Percentiles rank a stretch among this genome's conserved stretches.
Conservation (phyloP, 2,329 filamentous ascomycete genomes). For the Venturiaceae sp. region DNA sequence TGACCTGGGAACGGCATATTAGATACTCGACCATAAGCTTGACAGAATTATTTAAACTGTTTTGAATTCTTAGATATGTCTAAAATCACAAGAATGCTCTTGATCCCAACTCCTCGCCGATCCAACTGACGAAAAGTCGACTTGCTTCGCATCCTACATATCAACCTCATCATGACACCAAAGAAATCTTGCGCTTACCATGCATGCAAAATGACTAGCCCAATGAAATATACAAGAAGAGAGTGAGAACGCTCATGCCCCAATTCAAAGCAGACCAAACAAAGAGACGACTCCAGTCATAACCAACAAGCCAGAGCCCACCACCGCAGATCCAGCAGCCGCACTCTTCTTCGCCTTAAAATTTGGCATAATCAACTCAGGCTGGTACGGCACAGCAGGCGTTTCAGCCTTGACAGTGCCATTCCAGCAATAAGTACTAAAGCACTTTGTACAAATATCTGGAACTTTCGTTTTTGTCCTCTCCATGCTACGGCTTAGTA, state of each 20-base stretch:
- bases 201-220: too few relatives aligned
- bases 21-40: too few relatives aligned
- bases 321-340: background rate
- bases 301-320: background rate
- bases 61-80: too few relatives aligned
- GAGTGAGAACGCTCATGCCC: too few relatives aligned
- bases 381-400: background rate
- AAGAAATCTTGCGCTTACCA: too few relatives aligned
- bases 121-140: too few relatives aligned
- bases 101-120: too few relatives aligned
- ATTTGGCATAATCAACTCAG: background rate
- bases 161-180: too few relatives aligned
- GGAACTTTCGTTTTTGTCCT: slow-evolving; percentile 63
- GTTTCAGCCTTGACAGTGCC: slow-evolving; percentile 47
- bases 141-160: too few relatives aligned
- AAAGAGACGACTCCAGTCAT: background rate
- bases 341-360: slow-evolving; percentile 1
- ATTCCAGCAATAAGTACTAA: slow-evolving; percentile 83
- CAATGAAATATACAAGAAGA: background rate
- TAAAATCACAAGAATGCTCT: too few relatives aligned
- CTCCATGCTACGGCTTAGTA: slow-evolving; percentile 65
- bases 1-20: too few relatives aligned
- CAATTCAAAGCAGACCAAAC: background rate
- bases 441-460: slow-evolving; percentile 64
- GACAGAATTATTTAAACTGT: too few relatives aligned